phyloP scores from a whole-genome alignment of 2,329 filamentous ascomycete genomes.

The Juglanconis sp. region DNA sequence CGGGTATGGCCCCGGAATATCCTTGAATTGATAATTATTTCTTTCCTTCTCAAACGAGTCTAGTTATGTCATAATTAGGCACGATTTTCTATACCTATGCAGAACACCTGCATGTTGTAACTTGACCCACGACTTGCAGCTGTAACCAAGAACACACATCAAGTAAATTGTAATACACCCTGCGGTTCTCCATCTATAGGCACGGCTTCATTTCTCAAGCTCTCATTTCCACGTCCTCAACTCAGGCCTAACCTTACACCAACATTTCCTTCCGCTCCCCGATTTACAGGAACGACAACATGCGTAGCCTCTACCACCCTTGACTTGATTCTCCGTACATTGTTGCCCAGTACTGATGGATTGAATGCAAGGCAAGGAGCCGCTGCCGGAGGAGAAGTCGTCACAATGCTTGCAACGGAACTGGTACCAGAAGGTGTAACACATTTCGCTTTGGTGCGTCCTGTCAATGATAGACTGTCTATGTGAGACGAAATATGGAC shows the following conservation, averaged over 20 bases:
- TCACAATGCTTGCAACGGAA: constrained; percentile 12
- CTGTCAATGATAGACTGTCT: not conserved
- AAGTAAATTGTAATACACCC: too few species aligned
- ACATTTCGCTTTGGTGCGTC: not conserved
- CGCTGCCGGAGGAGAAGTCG: not conserved
- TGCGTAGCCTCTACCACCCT: not conserved
- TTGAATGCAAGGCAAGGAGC: not conserved
- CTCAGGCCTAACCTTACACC: constrained; percentile 9
- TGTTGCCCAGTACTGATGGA: not conserved
- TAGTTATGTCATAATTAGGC: too few species aligned
- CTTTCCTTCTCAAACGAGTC: too few species aligned
- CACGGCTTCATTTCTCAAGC: too few species aligned
- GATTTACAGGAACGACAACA: constrained; percentile 13
- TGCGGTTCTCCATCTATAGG: too few species aligned
- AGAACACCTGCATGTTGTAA: too few species aligned
- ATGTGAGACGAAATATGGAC: not conserved
- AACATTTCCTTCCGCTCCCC: constrained; percentile 12
- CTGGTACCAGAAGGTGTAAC: constrained; percentile 2
- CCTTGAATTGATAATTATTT: too few species aligned
- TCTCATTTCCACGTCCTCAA: constrained; percentile 6
- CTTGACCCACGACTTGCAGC: too few species aligned
- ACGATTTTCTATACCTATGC: too few species aligned
- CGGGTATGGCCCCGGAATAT: too few species aligned
- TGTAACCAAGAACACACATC: too few species aligned
- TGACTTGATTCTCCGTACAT: not conserved